Percentiles rank a stretch among this genome's conserved stretches.
Conservation (phyloP, 306 rosid genomes). For the Begonia peltatifolia region DNA sequence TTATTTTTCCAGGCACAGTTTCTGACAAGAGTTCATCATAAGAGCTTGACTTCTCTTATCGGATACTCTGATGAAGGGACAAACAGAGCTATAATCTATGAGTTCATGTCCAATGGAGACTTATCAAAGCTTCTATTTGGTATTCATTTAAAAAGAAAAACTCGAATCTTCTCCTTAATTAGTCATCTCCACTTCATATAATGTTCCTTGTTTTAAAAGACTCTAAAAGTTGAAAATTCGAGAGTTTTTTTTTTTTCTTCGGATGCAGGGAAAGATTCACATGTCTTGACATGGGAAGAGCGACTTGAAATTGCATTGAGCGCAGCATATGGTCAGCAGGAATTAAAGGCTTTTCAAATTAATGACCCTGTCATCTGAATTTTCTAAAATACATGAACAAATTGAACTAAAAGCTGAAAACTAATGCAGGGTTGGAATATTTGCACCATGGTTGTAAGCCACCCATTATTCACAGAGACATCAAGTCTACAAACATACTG, state of each 20-base stretch:
- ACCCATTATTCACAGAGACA: conserved; percentile 9
- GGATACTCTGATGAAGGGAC: conserved; percentile 9
- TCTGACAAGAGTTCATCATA: conserved; percentile 7
- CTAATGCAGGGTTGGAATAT: conserved; percentile 9
- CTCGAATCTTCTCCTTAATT: too few species aligned
- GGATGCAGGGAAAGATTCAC: background rate
- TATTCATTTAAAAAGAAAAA: background rate
- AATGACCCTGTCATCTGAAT: too few species aligned
- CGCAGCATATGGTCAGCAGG: conserved; percentile 7
- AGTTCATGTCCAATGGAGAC: conserved; percentile 6
- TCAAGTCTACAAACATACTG: conserved; percentile 11
- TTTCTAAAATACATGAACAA: background rate
- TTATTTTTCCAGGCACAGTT: conserved; percentile 4
- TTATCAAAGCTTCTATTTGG: conserved; percentile 1
- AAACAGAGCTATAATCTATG: background rate
- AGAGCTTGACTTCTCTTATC: conserved; percentile 8
- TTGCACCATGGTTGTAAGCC: conserved; percentile 12
- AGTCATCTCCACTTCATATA: too few species aligned
- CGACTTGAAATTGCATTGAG: conserved; percentile 10
- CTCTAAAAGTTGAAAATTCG: too few species aligned
- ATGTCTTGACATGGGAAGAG: conserved; percentile 4
- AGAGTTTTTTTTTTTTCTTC: background rate
- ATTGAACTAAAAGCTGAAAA: background rate
- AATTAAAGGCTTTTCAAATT: too few species aligned
- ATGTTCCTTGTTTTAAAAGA: too few species aligned